phyloP scores from a whole-genome alignment of 768 basidiomycete genomes.

The Serendipita sp. region DNA sequence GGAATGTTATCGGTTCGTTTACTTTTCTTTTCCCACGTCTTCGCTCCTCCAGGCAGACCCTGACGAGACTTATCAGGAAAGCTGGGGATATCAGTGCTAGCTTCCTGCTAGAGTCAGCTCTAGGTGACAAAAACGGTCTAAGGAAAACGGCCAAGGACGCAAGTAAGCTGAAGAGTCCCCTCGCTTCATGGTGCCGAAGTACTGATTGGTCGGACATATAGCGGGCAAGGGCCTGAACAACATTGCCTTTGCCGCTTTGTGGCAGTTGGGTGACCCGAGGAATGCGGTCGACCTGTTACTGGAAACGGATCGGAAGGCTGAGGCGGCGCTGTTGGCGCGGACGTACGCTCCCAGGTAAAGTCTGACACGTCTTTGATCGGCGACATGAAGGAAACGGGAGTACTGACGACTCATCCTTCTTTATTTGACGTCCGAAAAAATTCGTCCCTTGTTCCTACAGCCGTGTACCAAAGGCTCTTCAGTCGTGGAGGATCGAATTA shows the following conservation, averaged over 20 bases:
- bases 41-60: background rate
- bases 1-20: slow-evolving; percentile 40
- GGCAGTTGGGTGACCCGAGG: slow-evolving; percentile 68
- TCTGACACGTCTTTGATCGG: too few species aligned
- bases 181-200: background rate
- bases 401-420: too few species aligned
- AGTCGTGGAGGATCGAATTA: slow-evolving; percentile 70
- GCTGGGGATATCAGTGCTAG: slow-evolving; percentile 82
- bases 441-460: slow-evolving; percentile 22
- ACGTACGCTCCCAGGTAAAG: slow-evolving; percentile 82
- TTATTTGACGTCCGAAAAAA: too few species aligned
- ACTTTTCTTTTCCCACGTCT: background rate
- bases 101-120: slow-evolving; percentile 65
- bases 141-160: slow-evolving; percentile 48
- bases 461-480: slow-evolving; percentile 46
- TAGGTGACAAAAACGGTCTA: slow-evolving; percentile 64
- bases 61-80: slow-evolving; percentile 32
- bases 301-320: slow-evolving; percentile 73
- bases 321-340: slow-evolving; percentile 87
- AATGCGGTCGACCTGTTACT: slow-evolving; percentile 72
- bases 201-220: slow-evolving; percentile 16
- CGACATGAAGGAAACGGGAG: too few species aligned
- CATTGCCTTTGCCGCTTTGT: slow-evolving; percentile 77
- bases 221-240: slow-evolving; percentile 77
- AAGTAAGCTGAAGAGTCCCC: slow-evolving; percentile 31